Conservation (phyloP, 2,329 filamentous ascomycete genomes). For the Penicillium sp. region DNA sequence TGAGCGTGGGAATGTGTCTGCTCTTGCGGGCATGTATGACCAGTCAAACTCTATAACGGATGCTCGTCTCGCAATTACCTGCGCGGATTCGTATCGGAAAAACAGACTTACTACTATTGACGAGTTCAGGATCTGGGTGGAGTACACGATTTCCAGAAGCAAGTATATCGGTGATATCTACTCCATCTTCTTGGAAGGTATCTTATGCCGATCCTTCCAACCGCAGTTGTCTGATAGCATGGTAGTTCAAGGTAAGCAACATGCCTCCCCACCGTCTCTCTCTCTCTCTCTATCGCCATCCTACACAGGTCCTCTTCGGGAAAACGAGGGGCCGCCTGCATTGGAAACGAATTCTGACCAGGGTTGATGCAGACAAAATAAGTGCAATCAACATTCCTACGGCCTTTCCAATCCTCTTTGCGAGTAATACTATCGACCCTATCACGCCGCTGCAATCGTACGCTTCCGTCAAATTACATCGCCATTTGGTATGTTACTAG, state of each 20-base stretch:
- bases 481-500: neutral
- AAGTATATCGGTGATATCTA: slow-evolving; percentile 43
- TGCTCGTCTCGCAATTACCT: slow-evolving; percentile 20
- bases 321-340: neutral
- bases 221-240: slow-evolving; percentile 20
- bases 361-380: slow-evolving; percentile 5
- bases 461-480: neutral
- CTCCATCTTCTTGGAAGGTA: slow-evolving; percentile 25
- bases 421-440: slow-evolving; percentile 60
- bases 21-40: slow-evolving; percentile 15
- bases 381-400: slow-evolving; percentile 11
- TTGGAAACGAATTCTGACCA: slow-evolving; percentile 1
- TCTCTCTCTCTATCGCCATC: neutral
- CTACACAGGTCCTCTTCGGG: neutral
- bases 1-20: slow-evolving; percentile 15
- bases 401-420: slow-evolving; percentile 58
- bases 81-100: slow-evolving; percentile 28
- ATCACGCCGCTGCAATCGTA: slow-evolving; percentile 55
- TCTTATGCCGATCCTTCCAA: slow-evolving; percentile 18
- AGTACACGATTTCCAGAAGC: slow-evolving; percentile 43
- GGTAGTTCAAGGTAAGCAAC: slow-evolving; percentile 14
- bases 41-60: slow-evolving; percentile 15
- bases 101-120: slow-evolving; percentile 39
- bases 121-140: slow-evolving; percentile 39
- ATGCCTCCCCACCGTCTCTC: neutral